Conservation (phyloP, 2,329 filamentous ascomycete species). For the Botrytis hyacinthi region DNA sequence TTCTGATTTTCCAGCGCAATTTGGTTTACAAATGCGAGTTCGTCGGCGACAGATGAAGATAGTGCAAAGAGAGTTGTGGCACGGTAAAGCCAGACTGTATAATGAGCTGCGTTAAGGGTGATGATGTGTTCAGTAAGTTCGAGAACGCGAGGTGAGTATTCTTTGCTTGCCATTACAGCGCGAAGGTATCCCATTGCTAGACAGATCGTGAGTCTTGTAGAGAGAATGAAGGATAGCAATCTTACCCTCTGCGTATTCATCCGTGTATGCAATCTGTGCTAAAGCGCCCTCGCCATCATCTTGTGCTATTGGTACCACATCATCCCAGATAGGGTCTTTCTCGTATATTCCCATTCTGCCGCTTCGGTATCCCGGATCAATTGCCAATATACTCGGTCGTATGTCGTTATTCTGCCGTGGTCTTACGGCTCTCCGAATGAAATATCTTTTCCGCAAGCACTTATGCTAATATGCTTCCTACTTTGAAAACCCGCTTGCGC, state of each 20-base stretch:
- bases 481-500: neutral
- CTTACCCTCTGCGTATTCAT: constrained; percentile 78
- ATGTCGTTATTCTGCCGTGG: neutral
- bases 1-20: constrained; percentile 83
- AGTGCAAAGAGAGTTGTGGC: constrained; percentile 73
- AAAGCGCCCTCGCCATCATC: constrained; percentile 81
- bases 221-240: constrained; percentile 7
- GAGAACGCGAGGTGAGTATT: constrained; percentile 76
- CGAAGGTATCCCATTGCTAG: constrained; percentile 86
- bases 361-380: neutral
- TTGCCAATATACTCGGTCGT: neutral
- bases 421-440: neutral
- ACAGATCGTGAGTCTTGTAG: constrained; percentile 9
- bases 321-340: constrained; percentile 73
- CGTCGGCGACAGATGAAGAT: constrained; percentile 41
- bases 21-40: constrained; percentile 82
- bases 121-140: constrained; percentile 87
- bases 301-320: constrained; percentile 78
- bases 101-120: constrained; percentile 90
- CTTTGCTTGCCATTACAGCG: constrained; percentile 86
- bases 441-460: neutral
- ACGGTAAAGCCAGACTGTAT: constrained; percentile 97
- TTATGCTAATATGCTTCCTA: neutral
- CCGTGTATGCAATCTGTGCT: constrained; percentile 87
- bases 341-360: constrained; percentile 36